These are phyloP conservation scores for Neopestalotiopsis clavispora DNA, from an alignment of 2,329 filamentous ascomycete species.

Conservation along the genomic window DNA sequence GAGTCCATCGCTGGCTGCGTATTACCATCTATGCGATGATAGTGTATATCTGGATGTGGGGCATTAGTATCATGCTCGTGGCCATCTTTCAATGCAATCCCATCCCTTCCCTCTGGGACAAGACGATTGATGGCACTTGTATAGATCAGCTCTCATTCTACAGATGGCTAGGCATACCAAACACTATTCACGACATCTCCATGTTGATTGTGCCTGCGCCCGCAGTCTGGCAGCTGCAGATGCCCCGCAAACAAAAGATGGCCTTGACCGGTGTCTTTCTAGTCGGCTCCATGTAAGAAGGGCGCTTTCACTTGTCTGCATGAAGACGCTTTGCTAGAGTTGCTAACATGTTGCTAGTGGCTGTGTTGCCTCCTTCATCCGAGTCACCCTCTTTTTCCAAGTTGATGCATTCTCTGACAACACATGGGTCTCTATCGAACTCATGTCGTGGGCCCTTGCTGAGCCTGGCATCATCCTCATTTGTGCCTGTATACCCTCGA, in stretches of 20 bases:
- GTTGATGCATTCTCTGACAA: conserved; percentile 21
- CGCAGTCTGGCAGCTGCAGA: conserved; percentile 22
- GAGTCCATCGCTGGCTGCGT: conserved; percentile 22
- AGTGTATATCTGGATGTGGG: conserved; percentile 24
- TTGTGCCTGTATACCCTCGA: conserved; percentile 21
- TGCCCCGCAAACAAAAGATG: conserved; percentile 21
- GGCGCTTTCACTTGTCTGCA: no score
- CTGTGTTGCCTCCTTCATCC: conserved; percentile 24
- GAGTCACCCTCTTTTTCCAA: conserved; percentile 21
- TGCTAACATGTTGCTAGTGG: conserved; percentile 15
- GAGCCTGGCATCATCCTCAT: conserved; percentile 24
- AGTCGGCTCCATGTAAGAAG: conserved; percentile 23
- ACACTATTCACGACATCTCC: conserved; percentile 23
- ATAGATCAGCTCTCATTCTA: conserved; percentile 9
- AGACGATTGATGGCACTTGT: conserved; percentile 16
- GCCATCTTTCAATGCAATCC: conserved; percentile 21
- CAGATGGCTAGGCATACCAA: conserved; percentile 21
- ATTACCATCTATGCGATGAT: conserved; percentile 22
- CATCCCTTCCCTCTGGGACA: conserved; percentile 21
- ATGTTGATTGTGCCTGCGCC: conserved; percentile 24
- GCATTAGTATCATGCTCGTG: conserved; percentile 18
- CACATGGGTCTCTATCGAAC: conserved; percentile 23
- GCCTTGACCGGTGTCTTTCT: conserved; percentile 24
- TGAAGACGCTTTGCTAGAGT: no score
- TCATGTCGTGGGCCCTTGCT: conserved; percentile 23